These are phyloP conservation scores for Fusarium dlaminii DNA, from an alignment of 2,329 filamentous ascomycete genomes.

Conservation along the genomic window DNA sequence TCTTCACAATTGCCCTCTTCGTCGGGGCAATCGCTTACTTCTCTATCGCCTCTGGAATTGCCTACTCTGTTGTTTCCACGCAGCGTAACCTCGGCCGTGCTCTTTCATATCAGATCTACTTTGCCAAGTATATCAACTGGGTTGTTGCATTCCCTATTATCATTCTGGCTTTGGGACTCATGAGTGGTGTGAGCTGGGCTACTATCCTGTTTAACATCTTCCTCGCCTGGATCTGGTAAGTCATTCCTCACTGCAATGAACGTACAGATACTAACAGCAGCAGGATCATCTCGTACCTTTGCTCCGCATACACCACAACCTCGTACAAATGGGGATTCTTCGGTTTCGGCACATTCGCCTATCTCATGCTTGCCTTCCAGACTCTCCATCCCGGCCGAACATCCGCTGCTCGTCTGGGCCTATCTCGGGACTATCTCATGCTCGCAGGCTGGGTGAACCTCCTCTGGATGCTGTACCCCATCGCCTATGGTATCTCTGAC, in stretches of 20 bases:
- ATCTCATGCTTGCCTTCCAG: constrained; percentile 55
- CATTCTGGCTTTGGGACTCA: constrained; percentile 58
- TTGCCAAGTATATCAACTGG: constrained; percentile 65
- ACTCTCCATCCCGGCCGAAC: constrained; percentile 52
- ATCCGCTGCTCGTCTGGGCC: constrained; percentile 53
- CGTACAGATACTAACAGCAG: background rate
- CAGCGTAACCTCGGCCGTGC: constrained; percentile 30
- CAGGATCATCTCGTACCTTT: constrained; percentile 58
- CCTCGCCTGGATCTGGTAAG: constrained; percentile 60
- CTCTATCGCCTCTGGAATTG: constrained; percentile 62
- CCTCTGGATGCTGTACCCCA: constrained; percentile 64
- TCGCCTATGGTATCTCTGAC: constrained; percentile 52
- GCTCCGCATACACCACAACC: constrained; percentile 57
- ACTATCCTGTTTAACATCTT: constrained; percentile 62
- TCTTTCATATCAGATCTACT: constrained; percentile 61
- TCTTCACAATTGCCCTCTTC: constrained; percentile 60
- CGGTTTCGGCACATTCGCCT: constrained; percentile 60
- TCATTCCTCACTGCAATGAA: background rate
- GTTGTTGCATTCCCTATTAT: constrained; percentile 59
- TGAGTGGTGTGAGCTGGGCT: constrained; percentile 64
- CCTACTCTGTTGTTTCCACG: constrained; percentile 53
- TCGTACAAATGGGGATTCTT: constrained; percentile 69
- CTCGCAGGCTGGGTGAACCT: constrained; percentile 60
- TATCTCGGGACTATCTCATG: constrained; percentile 55
- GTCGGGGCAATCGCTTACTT: constrained; percentile 62